These are phyloP conservation scores for Botryotinia globosa DNA, from an alignment of 2,329 filamentous ascomycete genomes.

Conservation along the genomic window DNA sequence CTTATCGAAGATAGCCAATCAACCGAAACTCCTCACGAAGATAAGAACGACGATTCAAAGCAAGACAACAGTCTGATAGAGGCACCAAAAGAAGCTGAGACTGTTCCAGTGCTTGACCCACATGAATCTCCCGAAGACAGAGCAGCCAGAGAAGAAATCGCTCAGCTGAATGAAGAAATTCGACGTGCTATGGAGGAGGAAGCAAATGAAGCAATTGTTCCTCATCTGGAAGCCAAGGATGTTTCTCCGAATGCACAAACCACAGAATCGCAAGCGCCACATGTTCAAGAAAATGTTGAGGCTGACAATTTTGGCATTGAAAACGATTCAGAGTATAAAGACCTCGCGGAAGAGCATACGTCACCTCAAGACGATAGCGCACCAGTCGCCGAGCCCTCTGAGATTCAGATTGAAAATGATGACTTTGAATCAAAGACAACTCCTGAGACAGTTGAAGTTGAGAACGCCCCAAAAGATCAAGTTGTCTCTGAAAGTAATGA, in stretches of 20 bases:
- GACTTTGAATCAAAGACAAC: neutral
- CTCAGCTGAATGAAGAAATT: constrained; percentile 17
- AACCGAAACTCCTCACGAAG: neutral
- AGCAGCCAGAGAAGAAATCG: constrained; percentile 18
- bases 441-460: neutral
- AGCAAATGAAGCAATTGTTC: neutral
- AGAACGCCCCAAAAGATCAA: neutral
- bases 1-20: neutral
- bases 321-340: neutral
- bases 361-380: neutral
- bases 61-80: neutral
- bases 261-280: neutral
- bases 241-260: neutral
- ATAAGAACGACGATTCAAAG: neutral
- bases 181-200: constrained; percentile 19
- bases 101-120: neutral
- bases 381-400: neutral
- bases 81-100: neutral
- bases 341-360: neutral
- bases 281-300: neutral
- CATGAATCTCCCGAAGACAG: constrained; percentile 5
- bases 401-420: neutral
- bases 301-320: neutral
- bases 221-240: neutral
- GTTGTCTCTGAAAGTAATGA: neutral